Evolutionary conservation across 139 green algal species (phyloP), one percentile per base, ranked within the genome.

Genomic region (Ettlia oleoabundans): DNA sequence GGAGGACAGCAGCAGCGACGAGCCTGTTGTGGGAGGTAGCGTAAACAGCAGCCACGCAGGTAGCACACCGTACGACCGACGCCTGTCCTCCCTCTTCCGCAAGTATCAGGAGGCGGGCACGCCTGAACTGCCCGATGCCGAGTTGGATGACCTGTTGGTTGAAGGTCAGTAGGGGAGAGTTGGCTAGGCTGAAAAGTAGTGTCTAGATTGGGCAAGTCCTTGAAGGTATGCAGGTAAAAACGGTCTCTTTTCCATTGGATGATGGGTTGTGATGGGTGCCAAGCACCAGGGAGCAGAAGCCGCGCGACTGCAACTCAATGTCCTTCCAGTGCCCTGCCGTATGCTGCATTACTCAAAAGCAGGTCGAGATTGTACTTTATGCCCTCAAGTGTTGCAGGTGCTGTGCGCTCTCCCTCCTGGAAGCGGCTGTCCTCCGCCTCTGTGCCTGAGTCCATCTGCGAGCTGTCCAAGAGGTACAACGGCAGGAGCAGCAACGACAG

Each of bases 11-110:
- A 33, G 51, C 72, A 42, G 43, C 33, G 47, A 81, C 28, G 82
- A 15, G 35, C 58, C n/a, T n/a, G n/a, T n/a, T n/a, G 28, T 19
- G 42, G 76, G 63, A 6, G 35, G 63, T 28, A 79, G 35, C 74
- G 71, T 83, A 13, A 88, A 88, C 70, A 88, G 78, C 73, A 32
- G 52, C 3, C 35, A 67, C 15, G 84, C 84, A 9, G 84, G 84
- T 2, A 38, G 33, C 41, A 88, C 84, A 19, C 84, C 84, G 3
- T 88, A 70, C 75, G 84, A 88, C 63, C 40, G 62, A 8, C 78
- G 79, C 26, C 64, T 88, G n/a, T 85, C 84, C 2, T 74, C 66
- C 7, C 62, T 88, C 62, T 80, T 88, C 37, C 68, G 33, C 62
- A 88, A 81, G 63, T 88, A 88, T 51, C 47, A 68, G 35, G 33